These are phyloP conservation scores for Magnolia sinica DNA, from an alignment of 164 flowering plant genomes.

Conservation along the genomic window DNA sequence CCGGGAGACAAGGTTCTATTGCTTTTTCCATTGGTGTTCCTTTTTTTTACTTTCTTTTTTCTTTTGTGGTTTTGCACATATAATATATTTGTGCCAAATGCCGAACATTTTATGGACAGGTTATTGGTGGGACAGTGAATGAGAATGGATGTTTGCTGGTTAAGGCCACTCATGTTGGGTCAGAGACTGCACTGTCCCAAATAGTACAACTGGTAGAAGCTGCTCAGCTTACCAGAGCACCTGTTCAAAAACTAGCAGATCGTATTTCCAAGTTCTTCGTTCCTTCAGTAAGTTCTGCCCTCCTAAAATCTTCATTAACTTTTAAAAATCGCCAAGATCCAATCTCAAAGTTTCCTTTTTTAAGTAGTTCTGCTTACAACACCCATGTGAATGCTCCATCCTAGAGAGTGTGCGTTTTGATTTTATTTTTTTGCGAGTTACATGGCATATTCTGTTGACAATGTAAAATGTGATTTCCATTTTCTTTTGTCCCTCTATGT, in stretches of 20 bases:
- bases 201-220: conserved; percentile 94
- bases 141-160: conserved; percentile 77
- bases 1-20: conserved; percentile 72
- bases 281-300: conserved; percentile 55
- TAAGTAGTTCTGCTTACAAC: not conserved
- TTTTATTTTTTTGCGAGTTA: not conserved
- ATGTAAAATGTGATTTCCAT: not conserved
- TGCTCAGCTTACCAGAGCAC: conserved; percentile 91
- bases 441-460: not conserved
- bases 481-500: conserved; percentile 7
- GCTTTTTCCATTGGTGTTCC: not conserved
- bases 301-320: too few relatives aligned
- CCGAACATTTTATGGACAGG: conserved; percentile 37
- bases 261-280: conserved; percentile 82
- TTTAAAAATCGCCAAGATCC: not conserved
- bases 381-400: not conserved
- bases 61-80: not conserved
- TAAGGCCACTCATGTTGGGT: conserved; percentile 90
- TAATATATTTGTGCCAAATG: not conserved
- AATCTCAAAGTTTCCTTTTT: not conserved
- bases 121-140: conserved; percentile 89
- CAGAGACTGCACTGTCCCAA: conserved; percentile 90
- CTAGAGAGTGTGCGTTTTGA: not conserved
- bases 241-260: conserved; percentile 88
- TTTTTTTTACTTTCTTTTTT: not conserved